Evolutionary conservation across 2,329 filamentous ascomycete species (phyloP).

Genomic region (Cladosporium cucumerinum): DNA sequence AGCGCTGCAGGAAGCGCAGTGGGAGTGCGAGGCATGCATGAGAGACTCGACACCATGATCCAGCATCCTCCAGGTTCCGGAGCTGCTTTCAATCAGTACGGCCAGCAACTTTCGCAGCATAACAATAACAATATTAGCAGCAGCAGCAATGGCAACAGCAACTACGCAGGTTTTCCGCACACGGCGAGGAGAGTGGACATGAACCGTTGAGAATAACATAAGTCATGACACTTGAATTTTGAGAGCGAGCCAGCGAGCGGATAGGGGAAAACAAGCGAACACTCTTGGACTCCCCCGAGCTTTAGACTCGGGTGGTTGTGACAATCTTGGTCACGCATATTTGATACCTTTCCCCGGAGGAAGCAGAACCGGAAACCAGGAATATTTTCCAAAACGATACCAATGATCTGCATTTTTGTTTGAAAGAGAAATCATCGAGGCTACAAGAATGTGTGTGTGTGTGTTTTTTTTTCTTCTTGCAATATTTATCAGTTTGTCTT

Average conservation of each 20-base stretch:
- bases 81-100: not conserved
- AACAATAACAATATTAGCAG: not conserved
- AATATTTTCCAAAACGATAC: not conserved
- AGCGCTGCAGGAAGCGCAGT: not conserved
- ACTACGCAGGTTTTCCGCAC: constrained; percentile 6
- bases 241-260: not conserved
- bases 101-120: not conserved
- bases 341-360: not conserved
- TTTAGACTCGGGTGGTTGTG: too few species aligned
- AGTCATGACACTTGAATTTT: not conserved
- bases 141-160: not conserved
- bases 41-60: constrained; percentile 20
- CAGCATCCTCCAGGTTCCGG: constrained; percentile 13
- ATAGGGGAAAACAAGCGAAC: not conserved
- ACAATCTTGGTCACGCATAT: not conserved
- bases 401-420: not conserved
- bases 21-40: constrained; percentile 15
- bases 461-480: not conserved
- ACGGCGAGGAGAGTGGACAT: constrained; percentile 7
- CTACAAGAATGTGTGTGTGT: not conserved
- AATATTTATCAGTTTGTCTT: not conserved
- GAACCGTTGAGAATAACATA: not conserved
- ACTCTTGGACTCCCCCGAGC: too few species aligned
- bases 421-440: not conserved
- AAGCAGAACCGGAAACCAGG: not conserved